Base-by-base conservation (phyloP, 1,284 basidiomycete species). In the Amylostereum areolatum region DNA sequence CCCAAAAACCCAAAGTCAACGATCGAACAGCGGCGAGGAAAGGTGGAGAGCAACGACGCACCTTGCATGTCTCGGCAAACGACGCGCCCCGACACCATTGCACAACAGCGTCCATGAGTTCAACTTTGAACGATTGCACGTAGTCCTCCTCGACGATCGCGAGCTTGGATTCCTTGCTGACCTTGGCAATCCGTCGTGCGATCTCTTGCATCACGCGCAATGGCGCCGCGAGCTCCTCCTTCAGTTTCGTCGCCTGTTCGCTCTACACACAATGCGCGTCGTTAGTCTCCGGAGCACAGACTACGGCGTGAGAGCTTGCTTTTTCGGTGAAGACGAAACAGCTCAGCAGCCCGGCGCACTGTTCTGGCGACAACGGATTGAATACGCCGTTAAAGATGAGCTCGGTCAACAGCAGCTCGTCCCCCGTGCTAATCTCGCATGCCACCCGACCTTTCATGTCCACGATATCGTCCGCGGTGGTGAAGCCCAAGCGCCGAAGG, bases 321-420 rank as follows among this genome's bases (percentile, higher is more conserved):
- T 98, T 98, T 66, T 99, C 97, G 12, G 85, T 80, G 66, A 99
- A 99, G 12, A 99, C 96, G 63, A 99, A 99, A 64, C 96, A 98
- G 58, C 90, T 93, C 28, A 98, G 72, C 12, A 99, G 66, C 1
- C 92, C 92, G 0, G 96, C 96, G 62, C 89, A 93, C 55, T 97
- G 92, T 62, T 97, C 93, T 0, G 97, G 95, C 0, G 80, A 73
- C 36, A 99, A 69, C 2, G 89, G 68, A 62, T 97, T 97, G 76
- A 99, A 99, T 3, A 86, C 88, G 48, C 96, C 96, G 57, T 97
- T 94, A 75, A 99, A 99, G 57, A 99, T 89, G 64, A 99, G 80
- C 67, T 99, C 97, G 1, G 97, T 99, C 53, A 99, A 75, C 30
- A 99, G 74, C 44, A 99, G 69, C 69, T 99, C 97, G 63, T 99